Evolutionary conservation across 129 eudicot species (phyloP), one percentile per base, ranked within the genome.

Genomic region (Escallonia herrerae): DNA sequence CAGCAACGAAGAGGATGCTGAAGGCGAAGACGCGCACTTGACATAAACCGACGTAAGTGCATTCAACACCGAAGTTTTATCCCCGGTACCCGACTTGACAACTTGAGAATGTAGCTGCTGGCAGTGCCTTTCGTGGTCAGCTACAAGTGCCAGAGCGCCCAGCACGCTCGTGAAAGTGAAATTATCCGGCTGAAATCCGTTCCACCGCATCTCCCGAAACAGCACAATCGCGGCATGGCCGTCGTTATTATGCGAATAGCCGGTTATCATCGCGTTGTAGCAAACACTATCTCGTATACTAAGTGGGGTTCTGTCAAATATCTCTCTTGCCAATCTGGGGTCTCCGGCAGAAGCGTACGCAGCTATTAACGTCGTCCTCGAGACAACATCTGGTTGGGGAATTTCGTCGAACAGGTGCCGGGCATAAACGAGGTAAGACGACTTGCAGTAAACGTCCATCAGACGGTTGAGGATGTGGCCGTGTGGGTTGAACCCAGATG

Each of bases 191-290:
- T 43, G 57, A 68, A 86, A 86, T 15, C 63, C 49, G 15, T 66
- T 43, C 48, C 68, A 43, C 71, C 75, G 74, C 97, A 90, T 90
- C 15, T 80, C 83, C 7, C 62, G 63, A 70, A 90, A 90, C 33
- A 86, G 40, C 46, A 57, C 58, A 22, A 90, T 10, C 0, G 91
- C 91, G 37, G 80, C 83, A 64, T 73, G 57, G 3, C 95, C 91
- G 53, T 90, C 91, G 6, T 62, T 78, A 58, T 79, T 72, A 50
- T 80, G 89, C 3, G 84, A 72, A 70, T 77, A 82, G 22, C 80
- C 85, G 0, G 91, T 86, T 40, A 90, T 90, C 95, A 90, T 83
- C 5, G 97, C 86, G 58, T 90, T 86, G 45, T 79, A 84, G 49
- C 73, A 65, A 69, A 90, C 89, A 2, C 74, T 83, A 63, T 90